Conservation (phyloP, 2,329 filamentous ascomycete genomes). For the Ophiocordyceps camponoti-floridani region DNA sequence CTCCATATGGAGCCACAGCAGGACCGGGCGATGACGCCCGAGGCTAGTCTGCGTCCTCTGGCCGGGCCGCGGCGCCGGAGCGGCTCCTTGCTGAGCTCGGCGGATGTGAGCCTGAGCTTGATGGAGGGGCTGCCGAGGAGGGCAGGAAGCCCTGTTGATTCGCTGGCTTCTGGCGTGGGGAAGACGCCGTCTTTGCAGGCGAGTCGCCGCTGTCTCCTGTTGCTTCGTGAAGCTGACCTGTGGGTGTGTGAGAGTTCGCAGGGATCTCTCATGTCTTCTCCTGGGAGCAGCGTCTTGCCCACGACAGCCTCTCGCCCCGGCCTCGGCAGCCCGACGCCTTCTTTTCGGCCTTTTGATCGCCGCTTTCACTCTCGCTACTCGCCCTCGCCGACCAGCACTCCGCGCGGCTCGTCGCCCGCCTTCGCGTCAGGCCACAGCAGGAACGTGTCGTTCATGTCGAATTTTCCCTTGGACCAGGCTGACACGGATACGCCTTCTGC, state of each 20-base stretch:
- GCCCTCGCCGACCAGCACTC: slow-evolving; percentile 30
- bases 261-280: slow-evolving; percentile 46
- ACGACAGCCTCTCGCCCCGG: slow-evolving; percentile 49
- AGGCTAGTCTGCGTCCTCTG: slow-evolving; percentile 3
- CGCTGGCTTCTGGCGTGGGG: slow-evolving; percentile 56
- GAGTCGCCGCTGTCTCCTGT: slow-evolving; percentile 9
- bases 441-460: slow-evolving; percentile 61
- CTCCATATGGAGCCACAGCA: slow-evolving; percentile 4
- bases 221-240: slow-evolving; percentile 8
- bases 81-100: slow-evolving; percentile 32
- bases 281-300: slow-evolving; percentile 57
- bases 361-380: slow-evolving; percentile 75
- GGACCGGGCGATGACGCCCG: slow-evolving; percentile 1
- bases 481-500: slow-evolving; percentile 56
- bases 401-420: slow-evolving; percentile 59
- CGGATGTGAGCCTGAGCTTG: slow-evolving; percentile 21
- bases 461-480: slow-evolving; percentile 40
- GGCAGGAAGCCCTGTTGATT: slow-evolving; percentile 50
- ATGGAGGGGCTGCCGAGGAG: slow-evolving; percentile 33
- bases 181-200: slow-evolving; percentile 75
- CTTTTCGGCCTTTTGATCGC: slow-evolving; percentile 83
- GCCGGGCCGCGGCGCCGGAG: slow-evolving; percentile 15
- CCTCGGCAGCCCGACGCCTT: slow-evolving; percentile 54
- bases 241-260: slow-evolving; percentile 8
- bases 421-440: slow-evolving; percentile 64